A percentile compares a stretch with the other conserved stretches of the same genome.
Conservation (phyloP, 768 basidiomycete genomes). For the Kwoniella newhampshirensis region DNA sequence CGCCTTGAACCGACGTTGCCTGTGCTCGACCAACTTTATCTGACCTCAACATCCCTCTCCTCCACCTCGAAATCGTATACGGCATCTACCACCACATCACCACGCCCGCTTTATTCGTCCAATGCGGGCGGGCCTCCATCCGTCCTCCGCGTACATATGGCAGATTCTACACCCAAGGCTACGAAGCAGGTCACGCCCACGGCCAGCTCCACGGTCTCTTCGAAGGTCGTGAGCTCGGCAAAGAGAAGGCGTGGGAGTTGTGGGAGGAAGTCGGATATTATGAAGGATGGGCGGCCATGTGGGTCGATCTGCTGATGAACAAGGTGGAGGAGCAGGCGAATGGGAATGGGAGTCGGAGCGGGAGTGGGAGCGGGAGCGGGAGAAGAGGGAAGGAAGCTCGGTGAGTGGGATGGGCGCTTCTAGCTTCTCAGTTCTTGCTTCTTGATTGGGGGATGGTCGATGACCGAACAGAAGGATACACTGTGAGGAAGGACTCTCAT, state of each 20-base stretch:
- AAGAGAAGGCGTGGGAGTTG: slow-evolving; percentile 88
- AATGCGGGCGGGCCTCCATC: neutral
- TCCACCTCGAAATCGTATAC: neutral
- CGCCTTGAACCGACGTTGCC: no score
- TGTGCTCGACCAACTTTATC: no score
- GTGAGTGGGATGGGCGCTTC: slow-evolving; percentile 14
- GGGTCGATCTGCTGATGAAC: slow-evolving; percentile 46
- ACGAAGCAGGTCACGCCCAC: slow-evolving; percentile 74
- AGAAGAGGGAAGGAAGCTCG: slow-evolving; percentile 51
- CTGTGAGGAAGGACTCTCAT: no score
- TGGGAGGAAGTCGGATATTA: slow-evolving; percentile 98
- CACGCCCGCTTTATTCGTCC: neutral
- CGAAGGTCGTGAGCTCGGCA: slow-evolving; percentile 83
- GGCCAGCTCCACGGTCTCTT: slow-evolving; percentile 85
- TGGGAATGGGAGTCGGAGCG: slow-evolving; percentile 1
- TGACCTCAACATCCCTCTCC: neutral
- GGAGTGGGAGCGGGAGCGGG: neutral
- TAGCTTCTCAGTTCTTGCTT: neutral
- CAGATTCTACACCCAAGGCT: slow-evolving; percentile 80
- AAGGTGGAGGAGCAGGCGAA: neutral
- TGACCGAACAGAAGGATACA: no score
- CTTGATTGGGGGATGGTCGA: no score
- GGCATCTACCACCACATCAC: no score
- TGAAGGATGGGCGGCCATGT: slow-evolving; percentile 76
- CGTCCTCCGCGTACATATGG: no score